Percentiles rank a stretch among this genome's conserved stretches.
Conservation (phyloP, 192 early-diverging fungal species). For the Entophlyctis luteolus region DNA sequence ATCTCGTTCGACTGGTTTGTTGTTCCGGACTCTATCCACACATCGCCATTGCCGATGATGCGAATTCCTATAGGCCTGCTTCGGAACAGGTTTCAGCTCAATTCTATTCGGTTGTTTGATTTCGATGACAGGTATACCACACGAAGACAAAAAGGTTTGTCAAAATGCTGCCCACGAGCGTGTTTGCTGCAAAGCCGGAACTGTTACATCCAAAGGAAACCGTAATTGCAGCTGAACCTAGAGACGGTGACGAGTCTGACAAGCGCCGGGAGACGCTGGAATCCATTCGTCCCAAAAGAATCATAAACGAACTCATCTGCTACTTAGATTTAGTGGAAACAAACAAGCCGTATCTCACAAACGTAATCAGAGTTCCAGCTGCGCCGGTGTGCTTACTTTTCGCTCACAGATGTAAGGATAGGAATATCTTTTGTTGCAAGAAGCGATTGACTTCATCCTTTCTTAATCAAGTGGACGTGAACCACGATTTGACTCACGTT, state of each 20-base stretch:
- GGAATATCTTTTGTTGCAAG: not conserved
- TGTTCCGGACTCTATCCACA: constrained; percentile 66
- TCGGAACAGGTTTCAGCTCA: constrained; percentile 15
- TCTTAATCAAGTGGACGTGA: constrained; percentile 51
- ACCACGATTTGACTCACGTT: constrained; percentile 49
- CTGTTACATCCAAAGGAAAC: constrained; percentile 43
- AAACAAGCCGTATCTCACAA: constrained; percentile 62
- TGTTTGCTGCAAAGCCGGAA: constrained; percentile 57
- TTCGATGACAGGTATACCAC: constrained; percentile 55
- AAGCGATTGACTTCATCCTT: too few species aligned
- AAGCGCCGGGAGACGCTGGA: constrained; percentile 38
- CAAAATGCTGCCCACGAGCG: constrained; percentile 60
- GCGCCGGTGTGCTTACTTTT: constrained; percentile 57
- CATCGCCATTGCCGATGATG: constrained; percentile 61
- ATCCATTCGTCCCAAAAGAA: constrained; percentile 25
- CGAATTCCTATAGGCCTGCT: constrained; percentile 39
- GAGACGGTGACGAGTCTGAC: constrained; percentile 17
- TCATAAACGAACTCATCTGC: constrained; percentile 51
- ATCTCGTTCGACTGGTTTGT: constrained; percentile 57
- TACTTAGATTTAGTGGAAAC: constrained; percentile 65
- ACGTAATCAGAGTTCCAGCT: constrained; percentile 56
- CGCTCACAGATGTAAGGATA: constrained; percentile 47
- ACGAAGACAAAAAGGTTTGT: constrained; percentile 58
- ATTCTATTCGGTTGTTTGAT: not conserved
- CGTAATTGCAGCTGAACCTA: not conserved